Evolutionary conservation across 805 yeast species (phyloP), one percentile per base, ranked within the genome.

Genomic region (Clavispora phyllophila): DNA sequence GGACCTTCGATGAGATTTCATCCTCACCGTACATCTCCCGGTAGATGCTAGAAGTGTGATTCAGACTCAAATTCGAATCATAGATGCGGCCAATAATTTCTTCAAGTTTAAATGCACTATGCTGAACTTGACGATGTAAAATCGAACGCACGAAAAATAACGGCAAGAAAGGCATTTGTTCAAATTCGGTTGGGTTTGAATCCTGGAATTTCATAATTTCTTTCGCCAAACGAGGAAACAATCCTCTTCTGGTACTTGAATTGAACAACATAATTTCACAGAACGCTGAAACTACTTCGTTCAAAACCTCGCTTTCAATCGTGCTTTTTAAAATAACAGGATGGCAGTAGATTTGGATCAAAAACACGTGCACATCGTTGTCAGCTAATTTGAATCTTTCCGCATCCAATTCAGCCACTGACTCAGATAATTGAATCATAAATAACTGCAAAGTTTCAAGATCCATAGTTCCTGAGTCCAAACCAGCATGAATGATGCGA

Each of bases 381-480:
- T 87, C 93, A 35, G 76, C 75, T 32, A 86, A 65, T 23, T 82
- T 75, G 29, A 88, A 63, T 37, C 95, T 67, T 9, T 80, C 82
- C 1, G 73, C 69, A 14, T 71, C 70, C 19, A 87, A 55, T 18
- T 70, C 73, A 4, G 62, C 63, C 93, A 96, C 87, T 15, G 84
- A 66, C 0, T 60, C 54, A 1, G 61, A 53, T 33, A 77, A 61
- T 2, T 58, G 62, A 13, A 68, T 56, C 17, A 75, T 42, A 1
- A 47, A 43, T 1, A 49, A 41, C 1, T 54, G 19, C 7, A 45
- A 32, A 1, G 35, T 18, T 4, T 41, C 48, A 6, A 43, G 25
- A 13, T 40, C 39, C 8, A 42, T 18, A 4, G 36, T 36, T 4
- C 24, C 38, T 12, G 41, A 26, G 23, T 43, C 22, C 18, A 65